Base-by-base conservation (phyloP, 208 protist genomes). In the Lotmaria passim region DNA sequence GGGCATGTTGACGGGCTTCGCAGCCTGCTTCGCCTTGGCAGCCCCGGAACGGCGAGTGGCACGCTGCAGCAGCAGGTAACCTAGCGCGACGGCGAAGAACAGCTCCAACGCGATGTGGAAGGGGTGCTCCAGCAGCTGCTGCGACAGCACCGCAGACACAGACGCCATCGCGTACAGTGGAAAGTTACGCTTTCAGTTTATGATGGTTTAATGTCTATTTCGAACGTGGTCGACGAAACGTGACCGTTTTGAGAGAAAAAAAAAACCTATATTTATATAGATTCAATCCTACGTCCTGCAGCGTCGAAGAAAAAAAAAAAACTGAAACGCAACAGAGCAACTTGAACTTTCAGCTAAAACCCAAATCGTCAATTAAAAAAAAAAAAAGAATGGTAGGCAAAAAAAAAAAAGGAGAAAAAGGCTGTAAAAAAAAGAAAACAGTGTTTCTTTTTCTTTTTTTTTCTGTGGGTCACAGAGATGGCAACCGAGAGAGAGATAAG, bases 81-180 rank as follows among this genome's bases (percentile, higher is more conserved):
- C 61, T 7, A 95, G 31, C 14, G 55, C 75, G 12, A 81, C 75
- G 3, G 83, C 74, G 48, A 93, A 87, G n/a, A 86, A 41, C 56
- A 91, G 61, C 65, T 93, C 90, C 31, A 93, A 52, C 28, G 84
- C 17, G 44, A 92, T 70, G 75, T 92, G 86, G 46, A 90, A 81
- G 8, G 87, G 89, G 68, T 91, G 82, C 24, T 77, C 61, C 56
- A 62, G 17, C 57, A 90, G 60, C 69, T 91, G 78, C 61, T 81
- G 47, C 51, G 68, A 52, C 30, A 81, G 36, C 53, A 31, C 38
- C 11, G 17, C 38, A 0, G 39, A 65, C 1, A 69, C 14, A 33
- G 52, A 69, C 30, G 69, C 24, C 69, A 75, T 74, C 44, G 31
- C 28, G 50, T 2, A n/a, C 30, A 47, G n/a, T 11, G 26, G 15